Evolutionary conservation across 2,329 filamentous ascomycete species (phyloP), one percentile per base, ranked within the genome.

Genomic region (Pochonia chlamydosporia): DNA sequence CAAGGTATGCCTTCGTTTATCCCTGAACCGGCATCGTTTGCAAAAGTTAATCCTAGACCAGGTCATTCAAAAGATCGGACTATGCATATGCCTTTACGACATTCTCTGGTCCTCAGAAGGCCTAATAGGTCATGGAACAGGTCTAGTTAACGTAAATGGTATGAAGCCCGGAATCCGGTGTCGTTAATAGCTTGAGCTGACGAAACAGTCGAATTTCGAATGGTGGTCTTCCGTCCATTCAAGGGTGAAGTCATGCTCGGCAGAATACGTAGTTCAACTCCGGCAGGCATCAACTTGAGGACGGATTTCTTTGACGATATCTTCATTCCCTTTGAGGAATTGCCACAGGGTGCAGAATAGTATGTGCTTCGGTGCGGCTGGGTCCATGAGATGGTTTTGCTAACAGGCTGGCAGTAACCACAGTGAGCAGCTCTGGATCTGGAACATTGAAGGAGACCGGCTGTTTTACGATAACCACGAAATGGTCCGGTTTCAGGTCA

Each of bases 281-380:
- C 82, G 7, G 72, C 83, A 2, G 90, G 87, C 31, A 89, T 95
- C 59, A 81, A 83, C 59, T 75, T 97, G 50, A 82, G 84, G 42
- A 85, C 91, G 4, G 89, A 96, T 52, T 99, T 99, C 65, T 99
- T 96, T 57, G 87, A 92, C 57, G 91, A 97, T 53, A 89, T 99
- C 26, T 85, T 89, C 49, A 82, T 97, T 52, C 89, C 79, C 1
- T 81, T 79, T 30, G 78, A 82, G 47, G 81, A 88, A 53, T 75
- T 95, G 4, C 87, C 90, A 33, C 81, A 87, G 24, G 82, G 81
- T n/a, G 82, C 84, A 23, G 78, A 81, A 62, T 96, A 88, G 85
- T 90, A 68, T 69, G 83, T 18, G 20, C 35, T 23, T 23, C 14
- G 18, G 20, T 18, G 20, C 20, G 16, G 14, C 6, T 18, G 6